Evolutionary conservation across 495 filamentous ascomycete species (phyloP).

Genomic region (Tuber umbilicatum): DNA sequence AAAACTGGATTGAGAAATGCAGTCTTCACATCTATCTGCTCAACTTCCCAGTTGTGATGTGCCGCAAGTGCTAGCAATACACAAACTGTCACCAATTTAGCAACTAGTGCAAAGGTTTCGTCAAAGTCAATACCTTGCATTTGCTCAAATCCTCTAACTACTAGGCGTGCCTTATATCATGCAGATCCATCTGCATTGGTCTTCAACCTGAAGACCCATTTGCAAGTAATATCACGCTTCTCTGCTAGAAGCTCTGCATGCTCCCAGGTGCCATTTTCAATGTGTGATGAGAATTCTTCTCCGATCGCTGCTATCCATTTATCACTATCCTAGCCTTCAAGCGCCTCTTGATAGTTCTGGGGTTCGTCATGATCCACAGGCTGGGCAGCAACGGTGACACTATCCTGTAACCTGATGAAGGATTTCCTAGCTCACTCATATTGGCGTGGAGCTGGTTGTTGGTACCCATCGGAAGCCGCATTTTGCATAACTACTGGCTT

Average conservation of each 20-base stretch:
- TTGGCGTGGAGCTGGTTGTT: background rate
- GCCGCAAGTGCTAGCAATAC: background rate
- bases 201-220: background rate
- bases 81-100: background rate
- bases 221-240: background rate
- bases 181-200: background rate
- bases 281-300: background rate
- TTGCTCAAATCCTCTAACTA: background rate
- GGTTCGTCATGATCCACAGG: background rate
- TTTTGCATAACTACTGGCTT: background rate
- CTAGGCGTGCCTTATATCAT: background rate
- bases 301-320: background rate
- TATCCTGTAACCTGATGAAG: background rate
- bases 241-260: background rate
- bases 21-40: too few species aligned
- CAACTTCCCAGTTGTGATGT: too few species aligned
- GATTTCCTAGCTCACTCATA: background rate
- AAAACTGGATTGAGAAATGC: too few species aligned
- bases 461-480: background rate
- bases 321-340: accelerated
- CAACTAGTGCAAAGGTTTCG: background rate
- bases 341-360: background rate
- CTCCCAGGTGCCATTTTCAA: background rate
- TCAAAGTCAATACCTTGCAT: background rate
- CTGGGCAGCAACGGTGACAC: background rate